These are phyloP conservation scores for Phaffia tasmanica DNA, from an alignment of 768 basidiomycete genomes.

Conservation along the genomic window DNA sequence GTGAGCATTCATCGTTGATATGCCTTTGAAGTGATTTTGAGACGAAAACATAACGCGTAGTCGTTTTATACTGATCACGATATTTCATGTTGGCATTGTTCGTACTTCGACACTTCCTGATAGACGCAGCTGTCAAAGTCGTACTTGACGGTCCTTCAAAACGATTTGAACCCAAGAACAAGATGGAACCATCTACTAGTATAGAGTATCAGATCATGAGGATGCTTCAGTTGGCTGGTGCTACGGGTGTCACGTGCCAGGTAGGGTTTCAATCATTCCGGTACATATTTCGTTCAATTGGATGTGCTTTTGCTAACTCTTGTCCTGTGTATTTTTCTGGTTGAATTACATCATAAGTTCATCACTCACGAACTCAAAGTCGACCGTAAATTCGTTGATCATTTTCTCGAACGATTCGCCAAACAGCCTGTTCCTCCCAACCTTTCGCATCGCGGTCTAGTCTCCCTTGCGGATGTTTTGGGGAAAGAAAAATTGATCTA, in stretches of 20 bases:
- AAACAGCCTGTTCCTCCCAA: not conserved
- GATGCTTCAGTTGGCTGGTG: not conserved
- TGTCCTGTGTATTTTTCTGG: not conserved
- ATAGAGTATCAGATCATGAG: conserved; percentile 15
- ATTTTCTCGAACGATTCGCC: conserved; percentile 12
- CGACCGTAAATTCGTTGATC: conserved; percentile 11
- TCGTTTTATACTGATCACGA: not conserved
- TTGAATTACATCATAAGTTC: not conserved
- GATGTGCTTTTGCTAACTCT: not conserved
- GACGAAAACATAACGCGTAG: not conserved
- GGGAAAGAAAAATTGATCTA: conserved; percentile 12
- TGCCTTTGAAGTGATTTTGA: no score
- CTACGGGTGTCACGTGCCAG: conserved; percentile 7
- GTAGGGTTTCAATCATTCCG: not conserved
- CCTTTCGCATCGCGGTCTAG: conserved; percentile 16
- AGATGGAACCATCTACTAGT: not conserved
- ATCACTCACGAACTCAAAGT: not conserved
- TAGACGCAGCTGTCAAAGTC: not conserved
- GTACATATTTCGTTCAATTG: no score
- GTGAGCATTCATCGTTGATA: not conserved
- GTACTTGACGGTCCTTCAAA: not conserved
- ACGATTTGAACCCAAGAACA: not conserved
- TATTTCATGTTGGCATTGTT: not conserved
- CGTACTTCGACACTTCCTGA: no score
- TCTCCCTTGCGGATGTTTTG: conserved; percentile 9